Conservation (phyloP, 345 rosid genomes). For the Triadica sebifera region DNA sequence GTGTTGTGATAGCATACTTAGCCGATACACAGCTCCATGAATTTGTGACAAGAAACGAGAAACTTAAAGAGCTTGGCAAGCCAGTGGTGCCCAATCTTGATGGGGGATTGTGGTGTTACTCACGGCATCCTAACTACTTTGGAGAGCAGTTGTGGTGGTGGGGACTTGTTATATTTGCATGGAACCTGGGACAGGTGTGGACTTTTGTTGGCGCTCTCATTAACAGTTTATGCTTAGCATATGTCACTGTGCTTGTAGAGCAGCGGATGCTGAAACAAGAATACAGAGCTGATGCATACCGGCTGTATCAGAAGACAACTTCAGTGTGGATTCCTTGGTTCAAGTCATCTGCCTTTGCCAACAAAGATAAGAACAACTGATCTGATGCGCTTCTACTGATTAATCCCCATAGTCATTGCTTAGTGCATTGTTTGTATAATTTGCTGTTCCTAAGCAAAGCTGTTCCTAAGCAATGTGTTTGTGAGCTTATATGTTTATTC, state of each 20-base stretch:
- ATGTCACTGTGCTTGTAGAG: conserved; percentile 82
- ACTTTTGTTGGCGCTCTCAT: conserved; percentile 59
- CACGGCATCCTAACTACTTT: conserved; percentile 93
- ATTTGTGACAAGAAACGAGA: conserved; percentile 60
- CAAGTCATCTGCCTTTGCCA: conserved; percentile 36
- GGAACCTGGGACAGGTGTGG: conserved; percentile 87
- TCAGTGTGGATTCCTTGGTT: conserved; percentile 97
- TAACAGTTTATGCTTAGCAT: conserved; percentile 71
- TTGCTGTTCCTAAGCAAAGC: conserved; percentile 11
- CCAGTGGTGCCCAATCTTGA: conserved; percentile 67
- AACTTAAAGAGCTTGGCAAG: conserved; percentile 71
- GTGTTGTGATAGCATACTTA: conserved; percentile 64
- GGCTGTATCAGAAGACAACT: conserved; percentile 81
- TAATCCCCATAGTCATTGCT: background rate
- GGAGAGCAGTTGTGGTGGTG: conserved; percentile 99
- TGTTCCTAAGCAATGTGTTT: conserved; percentile 3
- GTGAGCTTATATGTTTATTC: background rate
- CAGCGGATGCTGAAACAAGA: conserved; percentile 70
- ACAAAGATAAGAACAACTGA: conserved; percentile 22
- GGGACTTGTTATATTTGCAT: conserved; percentile 80
- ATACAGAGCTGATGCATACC: conserved; percentile 79
- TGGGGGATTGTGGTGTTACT: conserved; percentile 73
- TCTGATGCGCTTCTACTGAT: background rate
- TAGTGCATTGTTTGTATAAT: conserved; percentile 1
- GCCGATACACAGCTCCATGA: conserved; percentile 85